A percentile compares a stretch with the other conserved stretches of the same genome.
Conservation (phyloP, 2,329 filamentous ascomycete genomes). For the Bipolaris zeicola region DNA sequence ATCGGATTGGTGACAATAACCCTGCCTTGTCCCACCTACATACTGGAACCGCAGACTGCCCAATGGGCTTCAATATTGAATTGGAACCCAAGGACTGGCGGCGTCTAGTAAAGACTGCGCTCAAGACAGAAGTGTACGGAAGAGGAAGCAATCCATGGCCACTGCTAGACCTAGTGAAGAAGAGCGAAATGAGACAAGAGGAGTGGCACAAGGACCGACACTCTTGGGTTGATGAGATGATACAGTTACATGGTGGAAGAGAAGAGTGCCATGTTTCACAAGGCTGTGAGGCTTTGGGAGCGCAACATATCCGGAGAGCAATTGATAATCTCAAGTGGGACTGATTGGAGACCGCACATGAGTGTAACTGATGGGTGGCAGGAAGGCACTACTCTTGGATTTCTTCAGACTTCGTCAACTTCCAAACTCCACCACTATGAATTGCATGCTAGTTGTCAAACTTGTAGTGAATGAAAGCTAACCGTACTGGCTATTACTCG, state of each 20-base stretch:
- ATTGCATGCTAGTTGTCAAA: background rate
- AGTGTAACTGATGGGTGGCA: background rate
- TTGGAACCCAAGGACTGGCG: constrained; percentile 53
- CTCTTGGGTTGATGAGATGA: constrained; percentile 25
- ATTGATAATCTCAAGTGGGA: constrained; percentile 25
- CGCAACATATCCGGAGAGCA: constrained; percentile 19
- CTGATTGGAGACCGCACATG: background rate
- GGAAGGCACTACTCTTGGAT: background rate
- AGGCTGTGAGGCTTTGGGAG: constrained; percentile 24
- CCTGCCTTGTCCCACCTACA: constrained; percentile 50
- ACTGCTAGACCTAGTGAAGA: constrained; percentile 45
- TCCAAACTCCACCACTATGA: background rate
- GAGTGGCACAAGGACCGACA: constrained; percentile 46
- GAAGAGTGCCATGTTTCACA: constrained; percentile 10
- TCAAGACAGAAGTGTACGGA: constrained; percentile 53
- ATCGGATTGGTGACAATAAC: constrained; percentile 52
- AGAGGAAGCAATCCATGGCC: constrained; percentile 36
- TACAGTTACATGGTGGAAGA: constrained; percentile 23
- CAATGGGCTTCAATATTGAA: constrained; percentile 53
- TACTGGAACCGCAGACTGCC: constrained; percentile 51
- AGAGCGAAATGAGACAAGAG: constrained; percentile 51
- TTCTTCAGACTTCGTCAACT: background rate
- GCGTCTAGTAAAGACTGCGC: constrained; percentile 51
- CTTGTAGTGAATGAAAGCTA: background rate
- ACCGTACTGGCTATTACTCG: background rate